Evolutionary conservation across 2,329 filamentous ascomycete genomes (phyloP).

Genomic region (Aureobasidium namibiae): DNA sequence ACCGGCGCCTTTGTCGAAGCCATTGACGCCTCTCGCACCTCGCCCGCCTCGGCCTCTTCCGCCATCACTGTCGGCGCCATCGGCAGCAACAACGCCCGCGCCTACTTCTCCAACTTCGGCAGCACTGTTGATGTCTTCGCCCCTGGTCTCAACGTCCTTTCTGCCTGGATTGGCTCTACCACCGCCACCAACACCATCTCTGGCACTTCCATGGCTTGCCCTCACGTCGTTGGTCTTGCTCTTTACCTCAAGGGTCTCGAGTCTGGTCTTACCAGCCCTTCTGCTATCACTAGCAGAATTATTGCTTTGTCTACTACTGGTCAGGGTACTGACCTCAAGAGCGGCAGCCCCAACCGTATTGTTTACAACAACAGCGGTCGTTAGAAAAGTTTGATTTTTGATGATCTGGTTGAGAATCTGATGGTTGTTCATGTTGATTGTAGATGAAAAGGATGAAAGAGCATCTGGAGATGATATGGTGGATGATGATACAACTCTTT

Average conservation of each 20-base stretch:
- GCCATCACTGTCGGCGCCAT: conserved; percentile 30
- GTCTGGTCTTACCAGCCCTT: neutral
- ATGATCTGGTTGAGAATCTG: too few species aligned
- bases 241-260: conserved; percentile 41
- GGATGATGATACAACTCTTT: neutral
- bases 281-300: conserved; percentile 6
- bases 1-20: conserved; percentile 8
- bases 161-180: conserved; percentile 39
- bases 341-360: conserved; percentile 12
- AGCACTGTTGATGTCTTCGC: conserved; percentile 32
- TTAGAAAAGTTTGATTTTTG: neutral
- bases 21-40: conserved; percentile 15
- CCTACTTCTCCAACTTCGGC: conserved; percentile 34
- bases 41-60: conserved; percentile 29
- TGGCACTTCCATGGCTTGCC: conserved; percentile 58
- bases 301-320: conserved; percentile 2
- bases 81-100: conserved; percentile 22
- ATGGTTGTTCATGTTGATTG: too few species aligned
- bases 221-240: conserved; percentile 59
- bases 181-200: conserved; percentile 41
- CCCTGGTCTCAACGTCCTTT: conserved; percentile 30
- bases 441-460: neutral
- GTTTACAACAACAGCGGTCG: conserved; percentile 15
- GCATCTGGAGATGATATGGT: neutral
- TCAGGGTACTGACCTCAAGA: conserved; percentile 1